Conservation (phyloP, 768 basidiomycete species). For the Lactarius akahatsu region DNA sequence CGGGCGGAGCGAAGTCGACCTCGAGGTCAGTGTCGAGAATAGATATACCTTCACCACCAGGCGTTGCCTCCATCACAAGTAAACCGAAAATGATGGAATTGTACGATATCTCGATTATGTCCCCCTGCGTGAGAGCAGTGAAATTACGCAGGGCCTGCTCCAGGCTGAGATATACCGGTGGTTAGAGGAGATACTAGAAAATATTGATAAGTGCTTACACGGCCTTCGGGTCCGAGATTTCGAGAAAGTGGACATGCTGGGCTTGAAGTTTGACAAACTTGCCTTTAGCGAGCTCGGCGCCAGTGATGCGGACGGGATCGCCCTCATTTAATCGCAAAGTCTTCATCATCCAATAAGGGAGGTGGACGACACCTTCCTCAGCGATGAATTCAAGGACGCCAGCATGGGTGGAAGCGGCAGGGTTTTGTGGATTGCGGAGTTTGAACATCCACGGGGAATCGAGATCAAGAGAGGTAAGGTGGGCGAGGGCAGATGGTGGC, state of each 20-base stretch:
- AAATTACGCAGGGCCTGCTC: slow-evolving; percentile 96
- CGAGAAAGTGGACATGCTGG: slow-evolving; percentile 91
- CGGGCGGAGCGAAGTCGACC: slow-evolving; percentile 93
- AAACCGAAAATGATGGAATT: slow-evolving; percentile 94
- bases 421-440: slow-evolving; percentile 85
- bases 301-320: slow-evolving; percentile 91
- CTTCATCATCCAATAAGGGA: slow-evolving; percentile 99
- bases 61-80: slow-evolving; percentile 90
- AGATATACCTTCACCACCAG: slow-evolving; percentile 83
- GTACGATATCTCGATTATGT: slow-evolving; percentile 98
- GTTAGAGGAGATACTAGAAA: not conserved
- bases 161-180: slow-evolving; percentile 50
- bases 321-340: slow-evolving; percentile 91
- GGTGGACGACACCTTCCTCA: slow-evolving; percentile 90
- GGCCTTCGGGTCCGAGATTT: slow-evolving; percentile 96
- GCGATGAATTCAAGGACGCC: slow-evolving; percentile 99
- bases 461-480: slow-evolving; percentile 82
- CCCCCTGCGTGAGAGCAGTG: slow-evolving; percentile 87
- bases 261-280: slow-evolving; percentile 97
- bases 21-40: slow-evolving; percentile 96
- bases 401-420: slow-evolving; percentile 84
- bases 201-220: slow-evolving; percentile 60
- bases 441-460: slow-evolving; percentile 96
- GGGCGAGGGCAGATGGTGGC: slow-evolving; percentile 93
- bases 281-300: slow-evolving; percentile 85